phyloP scores from a whole-genome alignment of 225 moss, liverwort and hornwort genomes.

The Antitrichia curtipendula region DNA sequence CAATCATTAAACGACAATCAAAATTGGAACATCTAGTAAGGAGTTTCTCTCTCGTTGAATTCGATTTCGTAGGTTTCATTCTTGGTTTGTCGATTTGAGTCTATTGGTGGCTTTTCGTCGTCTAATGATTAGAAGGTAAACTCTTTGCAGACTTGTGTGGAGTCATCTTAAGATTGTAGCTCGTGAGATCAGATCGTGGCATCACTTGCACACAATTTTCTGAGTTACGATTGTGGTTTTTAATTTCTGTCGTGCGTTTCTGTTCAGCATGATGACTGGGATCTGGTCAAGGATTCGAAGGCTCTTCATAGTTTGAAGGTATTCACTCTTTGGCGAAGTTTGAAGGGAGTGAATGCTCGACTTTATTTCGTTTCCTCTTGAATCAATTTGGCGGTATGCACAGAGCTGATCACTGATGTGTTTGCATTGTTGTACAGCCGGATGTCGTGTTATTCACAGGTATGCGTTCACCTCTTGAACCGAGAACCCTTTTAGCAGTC shows the following conservation, averaged over 20 bases:
- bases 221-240: not conserved
- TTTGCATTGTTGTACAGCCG: conserved; percentile 44
- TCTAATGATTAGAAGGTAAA: not conserved
- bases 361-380: not conserved
- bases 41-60: not conserved
- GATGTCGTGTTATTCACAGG: conserved; percentile 89
- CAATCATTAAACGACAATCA: not conserved
- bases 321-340: not conserved
- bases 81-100: not conserved
- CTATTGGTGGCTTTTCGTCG: not conserved
- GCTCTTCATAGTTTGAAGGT: conserved; percentile 77
- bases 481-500: not conserved
- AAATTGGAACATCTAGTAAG: not conserved
- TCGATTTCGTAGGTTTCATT: not conserved
- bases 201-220: not conserved
- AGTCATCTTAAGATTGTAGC: not conserved
- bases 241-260: not conserved
- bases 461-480: not conserved
- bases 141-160: not conserved
- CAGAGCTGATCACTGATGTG: not conserved
- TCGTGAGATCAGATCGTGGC: not conserved
- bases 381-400: not conserved
- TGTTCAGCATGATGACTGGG: conserved; percentile 87
- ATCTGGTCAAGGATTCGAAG: conserved; percentile 43
- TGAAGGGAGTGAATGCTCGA: not conserved